Evolutionary conservation across 2,329 filamentous ascomycete genomes (phyloP).

Genomic region (Fusarium nodosum): DNA sequence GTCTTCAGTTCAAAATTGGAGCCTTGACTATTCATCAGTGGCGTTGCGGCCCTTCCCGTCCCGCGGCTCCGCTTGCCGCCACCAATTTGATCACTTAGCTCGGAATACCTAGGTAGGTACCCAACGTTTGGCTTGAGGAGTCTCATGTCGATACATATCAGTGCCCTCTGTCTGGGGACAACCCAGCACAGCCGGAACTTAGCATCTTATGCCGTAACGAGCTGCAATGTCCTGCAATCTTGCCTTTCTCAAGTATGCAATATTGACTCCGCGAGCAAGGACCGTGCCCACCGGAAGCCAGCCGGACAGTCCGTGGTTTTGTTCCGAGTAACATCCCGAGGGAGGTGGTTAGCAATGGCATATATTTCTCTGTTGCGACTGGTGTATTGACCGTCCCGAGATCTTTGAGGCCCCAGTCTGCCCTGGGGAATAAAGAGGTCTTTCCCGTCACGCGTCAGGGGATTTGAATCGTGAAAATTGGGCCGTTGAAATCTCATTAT

Average conservation of each 20-base stretch:
- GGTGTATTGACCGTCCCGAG: slow-evolving; percentile 6
- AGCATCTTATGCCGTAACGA: slow-evolving; percentile 11
- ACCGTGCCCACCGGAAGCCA: slow-evolving; percentile 20
- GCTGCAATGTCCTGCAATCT: slow-evolving; percentile 5
- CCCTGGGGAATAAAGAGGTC: slow-evolving; percentile 16
- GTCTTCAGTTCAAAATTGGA: slow-evolving; percentile 18
- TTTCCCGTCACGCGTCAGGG: slow-evolving; percentile 16
- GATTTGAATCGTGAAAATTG: slow-evolving; percentile 15
- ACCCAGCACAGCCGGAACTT: slow-evolving; percentile 8
- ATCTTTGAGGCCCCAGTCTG: slow-evolving; percentile 5
- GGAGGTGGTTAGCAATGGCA: slow-evolving; percentile 3
- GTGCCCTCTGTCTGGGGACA: slow-evolving; percentile 1
- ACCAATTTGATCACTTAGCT: slow-evolving; percentile 27
- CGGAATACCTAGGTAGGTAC: neutral
- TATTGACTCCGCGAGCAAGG: slow-evolving; percentile 10
- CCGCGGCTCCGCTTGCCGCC: slow-evolving; percentile 43
- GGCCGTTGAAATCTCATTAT: slow-evolving; percentile 14
- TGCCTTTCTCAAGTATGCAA: slow-evolving; percentile 15
- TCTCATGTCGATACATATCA: slow-evolving; percentile 1
- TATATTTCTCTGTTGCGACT: slow-evolving; percentile 5
- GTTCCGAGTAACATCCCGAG: slow-evolving; percentile 11
- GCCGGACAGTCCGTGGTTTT: slow-evolving; percentile 16
- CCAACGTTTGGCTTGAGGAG: neutral
- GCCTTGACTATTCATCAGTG: slow-evolving; percentile 32
- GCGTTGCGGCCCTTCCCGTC: slow-evolving; percentile 48